Base-by-base conservation (phyloP, 768 basidiomycete genomes). In the Coprinopsis marcescibilis region DNA sequence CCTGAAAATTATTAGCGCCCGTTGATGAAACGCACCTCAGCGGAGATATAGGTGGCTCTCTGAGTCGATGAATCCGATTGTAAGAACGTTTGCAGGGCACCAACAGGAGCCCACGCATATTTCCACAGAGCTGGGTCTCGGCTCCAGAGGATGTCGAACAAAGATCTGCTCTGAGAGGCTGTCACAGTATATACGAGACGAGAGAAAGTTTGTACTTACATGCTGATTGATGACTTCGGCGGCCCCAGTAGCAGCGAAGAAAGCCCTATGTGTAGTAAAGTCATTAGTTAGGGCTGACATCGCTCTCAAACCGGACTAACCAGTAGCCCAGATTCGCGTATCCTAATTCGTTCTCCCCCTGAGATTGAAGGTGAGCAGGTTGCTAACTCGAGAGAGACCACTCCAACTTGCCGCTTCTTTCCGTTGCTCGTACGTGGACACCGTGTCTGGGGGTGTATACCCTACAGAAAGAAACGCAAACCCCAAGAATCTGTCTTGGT, bases 381-480 rank as follows among this genome's bases (percentile, higher is more conserved):
- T 3, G 4, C 20, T 12, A 20, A n/a, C 13, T 8, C 15, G n/a
- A n/a, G n/a, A n/a, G 1, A 19, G 10, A 10, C 17, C 11, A 40
- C 20, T 10, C 11, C 6, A 39, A 15, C 38, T 37, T 11, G 4
- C 29, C 37, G 2, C 11, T n/a, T 11, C 33, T 32, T n/a, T n/a
- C 27, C n/a, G 26, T 12, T 32, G 24, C 11, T 25, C 42, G 27
- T 13, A n/a, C 14, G 7, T 14, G 19, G 10, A 7, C n/a, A 11
- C 19, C 3, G 32, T 7, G 38, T 32, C 27, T 3, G 67, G 64
- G 13, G 66, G 48, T 32, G 61, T 64, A 26, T 67, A 67, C n/a
- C 60, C 61, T 1, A 69, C 62, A 14, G 65, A 60, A 10, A 73
- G 55, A 53, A 71, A 73, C 6, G 60, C 71, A 52, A 61, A 68